phyloP scores from a whole-genome alignment of 805 yeast species.

The Kluyveromyces siamensis region DNA sequence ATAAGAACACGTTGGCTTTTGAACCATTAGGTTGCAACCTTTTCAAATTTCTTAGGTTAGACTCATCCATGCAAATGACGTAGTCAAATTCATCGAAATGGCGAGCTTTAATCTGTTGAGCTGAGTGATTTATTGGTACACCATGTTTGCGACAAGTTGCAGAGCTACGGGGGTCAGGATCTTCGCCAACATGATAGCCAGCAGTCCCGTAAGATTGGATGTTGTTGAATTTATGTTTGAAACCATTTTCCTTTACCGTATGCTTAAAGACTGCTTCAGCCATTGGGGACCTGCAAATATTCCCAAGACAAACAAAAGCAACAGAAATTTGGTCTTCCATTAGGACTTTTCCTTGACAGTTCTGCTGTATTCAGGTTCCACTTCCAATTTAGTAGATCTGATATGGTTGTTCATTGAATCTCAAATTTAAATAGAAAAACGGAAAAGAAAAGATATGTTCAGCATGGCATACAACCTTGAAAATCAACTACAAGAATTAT shows the following conservation, averaged over 20 bases:
- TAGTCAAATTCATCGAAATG: slow-evolving; percentile 58
- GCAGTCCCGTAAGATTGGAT: slow-evolving; percentile 90
- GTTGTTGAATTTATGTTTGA: slow-evolving; percentile 33
- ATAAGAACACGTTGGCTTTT: slow-evolving; percentile 45
- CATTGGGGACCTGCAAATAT: slow-evolving; percentile 95
- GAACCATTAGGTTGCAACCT: slow-evolving; percentile 42
- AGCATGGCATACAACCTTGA: background rate
- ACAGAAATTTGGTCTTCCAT: slow-evolving; percentile 39
- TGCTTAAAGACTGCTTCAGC: slow-evolving; percentile 87
- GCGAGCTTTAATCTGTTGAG: slow-evolving; percentile 51
- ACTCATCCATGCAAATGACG: slow-evolving; percentile 62
- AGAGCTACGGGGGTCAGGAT: slow-evolving; percentile 69
- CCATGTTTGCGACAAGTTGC: slow-evolving; percentile 60
- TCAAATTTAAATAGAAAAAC: background rate
- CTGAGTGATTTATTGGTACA: slow-evolving; percentile 64
- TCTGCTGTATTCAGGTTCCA: background rate
- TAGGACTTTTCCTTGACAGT: background rate
- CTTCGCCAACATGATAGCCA: slow-evolving; percentile 74
- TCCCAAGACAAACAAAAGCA: slow-evolving; percentile 87
- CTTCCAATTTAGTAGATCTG: background rate
- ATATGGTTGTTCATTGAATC: background rate
- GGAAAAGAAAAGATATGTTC: too few relatives aligned
- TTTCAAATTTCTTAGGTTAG: slow-evolving; percentile 43
- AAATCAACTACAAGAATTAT: background rate
- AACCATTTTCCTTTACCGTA: slow-evolving; percentile 42